Evolutionary conservation across 495 filamentous ascomycete genomes (phyloP), one percentile per base, ranked within the genome.

Genomic region (Ramalina peruviana): DNA sequence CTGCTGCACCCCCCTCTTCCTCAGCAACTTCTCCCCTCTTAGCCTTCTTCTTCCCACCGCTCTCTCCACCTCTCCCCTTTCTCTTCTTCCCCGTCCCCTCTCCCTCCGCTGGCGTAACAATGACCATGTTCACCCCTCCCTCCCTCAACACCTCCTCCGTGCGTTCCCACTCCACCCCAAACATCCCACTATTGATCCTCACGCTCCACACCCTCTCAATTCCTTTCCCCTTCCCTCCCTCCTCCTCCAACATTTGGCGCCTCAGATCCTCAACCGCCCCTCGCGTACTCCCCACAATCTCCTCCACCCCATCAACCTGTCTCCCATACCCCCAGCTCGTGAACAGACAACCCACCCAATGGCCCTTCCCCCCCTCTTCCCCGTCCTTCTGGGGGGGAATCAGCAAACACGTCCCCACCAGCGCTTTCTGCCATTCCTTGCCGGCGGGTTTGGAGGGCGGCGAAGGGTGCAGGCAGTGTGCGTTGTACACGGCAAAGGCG

Each of bases 291-390:
- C 57, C 61, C 12, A 70, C 23, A 39, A 76, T 70, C 10, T 54
- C 42, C 0, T 64, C 54, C 1, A 57, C 53, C 0, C 38, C 17
- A 36, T 44, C 43, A 0, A 48, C 47, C 5, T 26, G 51, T 0
- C 47, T 48, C 1, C 72, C 71, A 47, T 62, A 71, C 0, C 53
- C 52, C 0, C 41, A 16, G 0, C 66, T 71, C 0, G 70, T 74
- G 38, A 76, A 74, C 0, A 76, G 60, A 42, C 72, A 76, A 12
- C 72, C 59, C 7, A 76, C 63, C 70, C 71, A 76, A 30, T 72
- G 69, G 11, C 48, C 52, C 27, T 62, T 65, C 6, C 44, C 51
- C 12, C 36, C 39, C 11, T 46, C 41, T 1, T 4, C 17, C n/a
- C 0, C 15, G 3, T 33, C 7, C 13, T 52, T 25, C 33, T 68